phyloP scores from a whole-genome alignment of 148 eudicot genomes.

The Drosera capensis region DNA sequence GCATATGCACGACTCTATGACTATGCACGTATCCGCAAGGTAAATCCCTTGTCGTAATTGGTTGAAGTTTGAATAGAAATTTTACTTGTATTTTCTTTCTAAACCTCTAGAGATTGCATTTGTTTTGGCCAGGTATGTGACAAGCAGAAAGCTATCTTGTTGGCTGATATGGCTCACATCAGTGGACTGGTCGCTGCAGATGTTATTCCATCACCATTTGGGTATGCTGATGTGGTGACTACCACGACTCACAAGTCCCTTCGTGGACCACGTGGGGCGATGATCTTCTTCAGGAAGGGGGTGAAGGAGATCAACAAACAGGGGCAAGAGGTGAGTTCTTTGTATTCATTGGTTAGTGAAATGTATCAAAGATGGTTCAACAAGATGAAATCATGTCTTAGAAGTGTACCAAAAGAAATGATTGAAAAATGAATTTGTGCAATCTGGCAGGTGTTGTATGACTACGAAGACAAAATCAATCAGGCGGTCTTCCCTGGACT shows the following conservation, averaged over 20 bases:
- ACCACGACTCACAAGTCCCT: slow-evolving; percentile 97
- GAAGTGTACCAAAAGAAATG: slow-evolving; percentile 1
- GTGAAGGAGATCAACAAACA: slow-evolving; percentile 79
- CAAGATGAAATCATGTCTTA: too few species aligned
- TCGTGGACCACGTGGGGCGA: slow-evolving; percentile 96
- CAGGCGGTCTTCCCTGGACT: slow-evolving; percentile 98
- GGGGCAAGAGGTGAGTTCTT: slow-evolving; percentile 61
- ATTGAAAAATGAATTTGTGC: slow-evolving; percentile 4
- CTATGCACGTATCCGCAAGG: slow-evolving; percentile 82
- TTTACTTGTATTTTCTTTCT: not conserved
- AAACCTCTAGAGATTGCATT: slow-evolving; percentile 1
- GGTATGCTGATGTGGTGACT: slow-evolving; percentile 91
- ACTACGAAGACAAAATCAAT: slow-evolving; percentile 87
- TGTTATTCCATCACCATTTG: slow-evolving; percentile 89
- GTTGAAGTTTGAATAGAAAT: not conserved
- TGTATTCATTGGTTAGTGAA: not conserved
- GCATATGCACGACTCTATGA: slow-evolving; percentile 94
- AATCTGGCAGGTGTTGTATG: slow-evolving; percentile 86
- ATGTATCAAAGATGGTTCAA: not conserved
- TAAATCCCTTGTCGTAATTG: slow-evolving; percentile 13
- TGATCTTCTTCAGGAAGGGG: slow-evolving; percentile 93
- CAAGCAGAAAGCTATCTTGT: slow-evolving; percentile 84
- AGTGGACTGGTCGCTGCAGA: slow-evolving; percentile 94
- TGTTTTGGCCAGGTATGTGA: slow-evolving; percentile 50
- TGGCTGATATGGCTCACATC: slow-evolving; percentile 98